phyloP scores from a whole-genome alignment of 805 yeast genomes.

The Sugiyamaella americana region DNA sequence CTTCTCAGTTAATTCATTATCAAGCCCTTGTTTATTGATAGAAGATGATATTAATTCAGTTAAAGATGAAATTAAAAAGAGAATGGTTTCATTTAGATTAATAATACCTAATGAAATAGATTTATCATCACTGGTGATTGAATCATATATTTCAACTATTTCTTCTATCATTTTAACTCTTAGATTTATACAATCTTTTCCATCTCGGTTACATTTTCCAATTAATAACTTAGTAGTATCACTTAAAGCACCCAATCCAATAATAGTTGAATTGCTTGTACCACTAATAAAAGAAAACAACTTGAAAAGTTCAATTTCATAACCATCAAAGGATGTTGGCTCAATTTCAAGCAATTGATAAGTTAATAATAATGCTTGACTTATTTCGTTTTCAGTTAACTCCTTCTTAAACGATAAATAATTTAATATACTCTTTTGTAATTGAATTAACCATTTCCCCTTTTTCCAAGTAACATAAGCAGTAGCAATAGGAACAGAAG shows the following conservation, averaged over 20 bases:
- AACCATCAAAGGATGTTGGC: slow-evolving; percentile 12
- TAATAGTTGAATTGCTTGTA: slow-evolving; percentile 9
- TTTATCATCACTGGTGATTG: neutral
- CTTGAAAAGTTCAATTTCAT: slow-evolving; percentile 12
- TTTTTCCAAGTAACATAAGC: slow-evolving; percentile 17
- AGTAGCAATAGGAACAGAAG: neutral
- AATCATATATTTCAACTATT: neutral
- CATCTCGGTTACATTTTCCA: neutral
- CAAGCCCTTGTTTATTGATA: neutral
- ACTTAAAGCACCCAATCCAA: slow-evolving; percentile 18
- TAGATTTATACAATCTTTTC: neutral
- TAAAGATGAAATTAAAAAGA: neutral
- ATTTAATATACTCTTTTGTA: slow-evolving; percentile 13
- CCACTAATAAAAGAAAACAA: slow-evolving; percentile 5
- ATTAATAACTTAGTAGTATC: slow-evolving; percentile 21
- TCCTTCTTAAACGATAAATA: slow-evolving; percentile 9
- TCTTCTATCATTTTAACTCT: neutral
- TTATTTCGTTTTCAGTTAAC: slow-evolving; percentile 16
- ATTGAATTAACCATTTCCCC: slow-evolving; percentile 11
- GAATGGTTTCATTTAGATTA: neutral
- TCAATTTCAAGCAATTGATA: slow-evolving; percentile 17
- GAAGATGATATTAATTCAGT: neutral
- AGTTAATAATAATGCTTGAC: slow-evolving; percentile 20
- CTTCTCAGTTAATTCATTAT: neutral
- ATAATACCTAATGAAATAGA: neutral